Base-by-base conservation (phyloP, 768 basidiomycete species). In the Amanita rubescens region DNA sequence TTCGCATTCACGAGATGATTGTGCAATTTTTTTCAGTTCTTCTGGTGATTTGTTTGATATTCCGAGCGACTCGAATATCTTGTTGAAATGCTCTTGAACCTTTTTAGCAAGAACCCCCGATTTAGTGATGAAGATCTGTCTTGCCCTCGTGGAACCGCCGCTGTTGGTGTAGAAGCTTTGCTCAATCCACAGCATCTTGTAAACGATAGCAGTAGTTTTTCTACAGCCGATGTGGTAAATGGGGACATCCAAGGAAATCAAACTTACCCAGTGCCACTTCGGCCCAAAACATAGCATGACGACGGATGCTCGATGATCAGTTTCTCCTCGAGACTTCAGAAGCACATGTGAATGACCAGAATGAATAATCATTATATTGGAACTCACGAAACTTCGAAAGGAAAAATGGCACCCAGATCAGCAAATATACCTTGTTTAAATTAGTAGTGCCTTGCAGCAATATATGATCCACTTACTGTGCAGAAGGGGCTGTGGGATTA, bases 141-240 rank as follows among this genome's bases (percentile, higher is more conserved):
- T 75, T 3, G 82, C 81, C 59, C 76, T 80, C 0, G 67, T 61
- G 35, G 71, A 63, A 2, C 64, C 56, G 15, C 63, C 67, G 9
- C 63, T 64, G 20, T 68, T 64, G 22, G 70, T 55, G 35, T 76
- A 64, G 67, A 75, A 82, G 2, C 77, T 71, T n/a, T 76, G 68
- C 57, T 88, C 82, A 6, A 86, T 78, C 1, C 78, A 75, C 1
- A 87, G 71, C 77, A 89, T 87, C 63, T 85, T 87, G 70, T 83
- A 85, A 1, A 89, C 68, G 76, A 89, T 86, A 0, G 85, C 83
- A 0, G 87, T 88, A 0, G 84, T 88, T 73, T 87, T 87, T 0
- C 86, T 86, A 39, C 17, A 30, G 58, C 44, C 20, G 22, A 22
- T 51, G 17, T 10, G 10, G 12, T 35, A 5, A 15, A 14, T 12